Conservation (phyloP, 2,329 filamentous ascomycete genomes). For the Epicoccum nigrum region DNA sequence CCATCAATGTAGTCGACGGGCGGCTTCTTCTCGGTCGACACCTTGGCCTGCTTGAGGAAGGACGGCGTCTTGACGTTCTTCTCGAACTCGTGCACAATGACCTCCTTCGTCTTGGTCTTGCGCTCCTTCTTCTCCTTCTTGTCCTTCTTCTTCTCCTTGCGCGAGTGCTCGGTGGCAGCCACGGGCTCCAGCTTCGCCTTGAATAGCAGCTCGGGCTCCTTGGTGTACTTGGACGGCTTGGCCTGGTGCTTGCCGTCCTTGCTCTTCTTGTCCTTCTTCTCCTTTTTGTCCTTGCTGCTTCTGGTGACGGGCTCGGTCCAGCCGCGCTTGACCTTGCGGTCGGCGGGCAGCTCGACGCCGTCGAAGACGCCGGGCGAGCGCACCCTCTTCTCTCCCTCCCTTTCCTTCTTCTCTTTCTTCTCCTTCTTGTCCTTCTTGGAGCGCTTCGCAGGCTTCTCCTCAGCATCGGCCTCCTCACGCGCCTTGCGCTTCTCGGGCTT, state of each 20-base stretch:
- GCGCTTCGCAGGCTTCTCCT: conserved; percentile 55
- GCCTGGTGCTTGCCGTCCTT: conserved; percentile 63
- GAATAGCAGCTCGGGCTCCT: conserved; percentile 81
- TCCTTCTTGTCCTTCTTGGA: conserved; percentile 55
- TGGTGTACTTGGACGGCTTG: conserved; percentile 78
- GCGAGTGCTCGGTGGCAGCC: conserved; percentile 42
- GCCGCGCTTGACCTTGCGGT: conserved; percentile 82
- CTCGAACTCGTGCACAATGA: conserved; percentile 86
- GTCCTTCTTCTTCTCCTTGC: conserved; percentile 53
- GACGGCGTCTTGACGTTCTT: conserved; percentile 82
- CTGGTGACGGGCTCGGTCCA: conserved; percentile 73
- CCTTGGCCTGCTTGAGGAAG: conserved; percentile 70
- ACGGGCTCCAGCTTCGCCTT: conserved; percentile 73
- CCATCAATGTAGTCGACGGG: conserved; percentile 76
- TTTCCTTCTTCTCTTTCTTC: conserved; percentile 15
- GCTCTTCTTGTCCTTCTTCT: conserved; percentile 61
- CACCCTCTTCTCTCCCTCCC: conserved; percentile 45
- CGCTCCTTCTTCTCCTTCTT: conserved; percentile 66
- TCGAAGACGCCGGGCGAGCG: conserved; percentile 60
- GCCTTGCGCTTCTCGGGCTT: conserved; percentile 64
- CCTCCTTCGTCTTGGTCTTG: conserved; percentile 57
- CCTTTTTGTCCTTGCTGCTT: conserved; percentile 54
- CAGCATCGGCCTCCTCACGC: conserved; percentile 45
- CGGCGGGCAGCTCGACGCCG: conserved; percentile 74
- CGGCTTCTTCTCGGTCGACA: conserved; percentile 53